phyloP scores from a whole-genome alignment of 2,329 filamentous ascomycete species.

The Westerdykella ornata region DNA sequence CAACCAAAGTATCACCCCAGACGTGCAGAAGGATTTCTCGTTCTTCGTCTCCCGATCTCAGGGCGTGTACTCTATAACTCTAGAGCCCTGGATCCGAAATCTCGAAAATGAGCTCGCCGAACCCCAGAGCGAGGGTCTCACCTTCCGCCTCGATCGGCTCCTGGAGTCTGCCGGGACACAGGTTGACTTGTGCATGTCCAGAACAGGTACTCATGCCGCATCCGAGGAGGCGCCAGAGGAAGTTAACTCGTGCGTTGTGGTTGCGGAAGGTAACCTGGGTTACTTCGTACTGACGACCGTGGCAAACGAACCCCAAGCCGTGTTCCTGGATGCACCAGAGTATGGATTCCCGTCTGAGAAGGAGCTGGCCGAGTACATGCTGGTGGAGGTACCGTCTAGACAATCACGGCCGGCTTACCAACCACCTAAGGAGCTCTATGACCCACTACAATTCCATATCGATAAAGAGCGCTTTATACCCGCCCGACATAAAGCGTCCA shows the following conservation, averaged over 20 bases:
- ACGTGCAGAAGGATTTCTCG: constrained; percentile 51
- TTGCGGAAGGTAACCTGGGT: constrained; percentile 52
- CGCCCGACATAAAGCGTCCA: constrained; percentile 53
- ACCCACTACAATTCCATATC: constrained; percentile 50
- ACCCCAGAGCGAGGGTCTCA: constrained; percentile 46
- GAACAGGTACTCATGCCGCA: constrained; percentile 18
- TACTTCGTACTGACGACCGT: constrained; percentile 51
- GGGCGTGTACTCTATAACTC: constrained; percentile 50
- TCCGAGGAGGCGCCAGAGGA: constrained; percentile 19
- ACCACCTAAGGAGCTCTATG: constrained; percentile 55
- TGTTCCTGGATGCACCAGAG: constrained; percentile 46
- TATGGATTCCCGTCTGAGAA: constrained; percentile 21
- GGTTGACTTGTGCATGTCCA: constrained; percentile 45
- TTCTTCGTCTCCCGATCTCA: constrained; percentile 53
- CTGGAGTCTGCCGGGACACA: constrained; percentile 47
- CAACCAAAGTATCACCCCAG: constrained; percentile 51
- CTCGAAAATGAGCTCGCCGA: constrained; percentile 52
- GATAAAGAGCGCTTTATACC: constrained; percentile 54
- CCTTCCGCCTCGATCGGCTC: constrained; percentile 52
- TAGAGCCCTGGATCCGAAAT: constrained; percentile 51
- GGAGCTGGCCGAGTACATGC: constrained; percentile 22
- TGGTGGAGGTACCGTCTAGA: constrained; percentile 10
- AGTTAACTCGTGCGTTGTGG: constrained; percentile 46
- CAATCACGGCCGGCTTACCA: constrained; percentile 62
- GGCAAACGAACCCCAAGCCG: constrained; percentile 46